Percentiles rank a stretch among this genome's conserved stretches.
Evolutionary conservation across 495 filamentous ascomycete species (phyloP).

Genomic region (Aspergillus cavernicola): DNA sequence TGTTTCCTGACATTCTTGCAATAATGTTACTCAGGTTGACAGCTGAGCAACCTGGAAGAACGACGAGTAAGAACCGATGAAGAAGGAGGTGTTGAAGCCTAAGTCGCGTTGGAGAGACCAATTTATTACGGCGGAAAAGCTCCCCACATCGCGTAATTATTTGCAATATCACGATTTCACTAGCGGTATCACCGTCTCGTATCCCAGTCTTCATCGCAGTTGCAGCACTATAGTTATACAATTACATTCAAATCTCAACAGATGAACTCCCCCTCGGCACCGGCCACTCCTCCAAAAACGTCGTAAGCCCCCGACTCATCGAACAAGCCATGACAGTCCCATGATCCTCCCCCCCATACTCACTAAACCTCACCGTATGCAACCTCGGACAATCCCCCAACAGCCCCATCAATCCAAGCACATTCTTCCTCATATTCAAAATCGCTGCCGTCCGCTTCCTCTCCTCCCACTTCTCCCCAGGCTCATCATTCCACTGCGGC

Average conservation of each 20-base stretch:
- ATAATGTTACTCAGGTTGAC: no score
- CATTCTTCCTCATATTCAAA: slow-evolving; percentile 39
- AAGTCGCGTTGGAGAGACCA: neutral
- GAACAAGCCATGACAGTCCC: slow-evolving; percentile 24
- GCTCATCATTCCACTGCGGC: slow-evolving; percentile 25
- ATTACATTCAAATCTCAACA: no score
- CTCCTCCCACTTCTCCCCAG: slow-evolving; percentile 31
- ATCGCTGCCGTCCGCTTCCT: slow-evolving; percentile 43
- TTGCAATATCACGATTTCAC: slow-evolving; percentile 3
- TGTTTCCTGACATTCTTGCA: neutral
- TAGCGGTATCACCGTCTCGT: neutral
- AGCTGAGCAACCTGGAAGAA: neutral
- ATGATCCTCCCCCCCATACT: slow-evolving; percentile 26
- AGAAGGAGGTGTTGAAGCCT: no score
- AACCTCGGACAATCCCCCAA: slow-evolving; percentile 13
- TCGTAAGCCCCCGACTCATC: slow-evolving; percentile 20
- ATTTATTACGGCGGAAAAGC: neutral
- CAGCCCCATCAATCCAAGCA: slow-evolving; percentile 23
- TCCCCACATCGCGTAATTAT: slow-evolving; percentile 7
- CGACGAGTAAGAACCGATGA: neutral
- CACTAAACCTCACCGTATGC: slow-evolving; percentile 38
- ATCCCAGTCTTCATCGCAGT: no score
- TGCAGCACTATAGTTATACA: no score
- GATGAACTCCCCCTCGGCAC: neutral
- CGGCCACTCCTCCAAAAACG: slow-evolving; percentile 25